Base-by-base conservation (phyloP, 805 yeast genomes). In the Metschnikowia baotianmanensis region DNA sequence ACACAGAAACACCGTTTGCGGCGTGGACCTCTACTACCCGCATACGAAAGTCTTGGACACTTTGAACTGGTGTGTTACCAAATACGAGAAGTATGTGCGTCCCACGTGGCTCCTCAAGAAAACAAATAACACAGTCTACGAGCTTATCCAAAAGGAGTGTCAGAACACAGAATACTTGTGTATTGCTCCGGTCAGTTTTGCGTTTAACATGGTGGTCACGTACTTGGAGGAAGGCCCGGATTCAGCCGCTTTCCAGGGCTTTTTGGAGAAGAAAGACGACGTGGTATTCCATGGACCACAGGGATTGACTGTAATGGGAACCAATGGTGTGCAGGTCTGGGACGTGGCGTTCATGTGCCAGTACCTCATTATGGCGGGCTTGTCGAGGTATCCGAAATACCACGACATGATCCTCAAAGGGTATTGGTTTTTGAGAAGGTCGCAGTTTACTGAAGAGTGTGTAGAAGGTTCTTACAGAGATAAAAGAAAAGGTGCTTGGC, bases 271-370 rank as follows among this genome's bases (percentile, higher is more conserved):
- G 43, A 78, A 86, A 68, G 74, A 80, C 27, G 97, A 93, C 53
- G 81, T 80, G 26, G 54, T 88, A 37, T 89, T 86, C 62, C 83
- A 84, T 65, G 95, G 96, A 0, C 85, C 89, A 0, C 85, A 84
- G 57, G 99, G 99, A 4, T 74, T 93, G 80, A 78, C 91, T 2
- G 84, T 87, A 42, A 87, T 85, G 86, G 99, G 99, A 2, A 93
- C 99, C 0, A 93, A 93, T 61, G 99, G 99, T 18, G 87, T 86
- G 0, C 99, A 93, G 63, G 90, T 84, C 1, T 93, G 99, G 99
- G 99, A 93, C 62, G 82, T 83, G 20, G 90, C 97, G 0, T 91
- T 93, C 66, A 84, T 86, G 41, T 71, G 93, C 19, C 99, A 93
- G 58, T 86, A 87, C 55, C 75, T 79, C 47, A 81, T 87, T 45